Conservation (phyloP, 345 rosid genomes). For the Populus pruinosa region DNA sequence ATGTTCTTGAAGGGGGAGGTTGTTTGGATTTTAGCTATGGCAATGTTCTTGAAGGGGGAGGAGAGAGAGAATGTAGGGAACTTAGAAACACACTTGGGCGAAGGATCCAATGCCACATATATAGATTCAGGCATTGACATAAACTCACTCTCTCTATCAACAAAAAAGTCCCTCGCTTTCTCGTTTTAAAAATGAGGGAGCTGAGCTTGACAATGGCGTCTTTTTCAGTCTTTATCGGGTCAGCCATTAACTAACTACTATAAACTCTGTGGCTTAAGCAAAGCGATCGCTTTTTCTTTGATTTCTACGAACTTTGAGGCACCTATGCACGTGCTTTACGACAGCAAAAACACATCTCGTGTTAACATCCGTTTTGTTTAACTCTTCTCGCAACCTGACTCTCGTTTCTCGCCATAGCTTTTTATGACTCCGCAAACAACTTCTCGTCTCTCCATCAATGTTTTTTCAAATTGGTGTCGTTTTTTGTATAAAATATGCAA, state of each 20-base stretch:
- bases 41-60: conserved; percentile 22
- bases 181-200: conserved; percentile 3
- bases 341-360: conserved; percentile 18
- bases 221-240: conserved; percentile 1
- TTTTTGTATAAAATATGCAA: background rate
- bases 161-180: conserved; percentile 19
- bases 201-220: background rate
- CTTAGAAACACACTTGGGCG: conserved; percentile 46
- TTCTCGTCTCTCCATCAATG: background rate
- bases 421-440: background rate
- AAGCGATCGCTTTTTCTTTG: conserved; percentile 26
- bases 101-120: conserved; percentile 77
- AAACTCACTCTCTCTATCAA: conserved; percentile 12
- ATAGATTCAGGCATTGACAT: background rate
- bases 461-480: background rate
- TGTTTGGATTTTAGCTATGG: conserved; percentile 33
- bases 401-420: conserved; percentile 15
- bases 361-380: background rate
- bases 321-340: conserved; percentile 44
- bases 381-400: background rate
- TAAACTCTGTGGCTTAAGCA: conserved; percentile 21
- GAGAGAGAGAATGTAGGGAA: conserved; percentile 16
- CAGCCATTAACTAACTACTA: conserved; percentile 2
- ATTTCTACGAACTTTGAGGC: conserved; percentile 43
- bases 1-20: conserved; percentile 17